phyloP scores from a whole-genome alignment of 208 protist species.

The Crithidia expoeki region DNA sequence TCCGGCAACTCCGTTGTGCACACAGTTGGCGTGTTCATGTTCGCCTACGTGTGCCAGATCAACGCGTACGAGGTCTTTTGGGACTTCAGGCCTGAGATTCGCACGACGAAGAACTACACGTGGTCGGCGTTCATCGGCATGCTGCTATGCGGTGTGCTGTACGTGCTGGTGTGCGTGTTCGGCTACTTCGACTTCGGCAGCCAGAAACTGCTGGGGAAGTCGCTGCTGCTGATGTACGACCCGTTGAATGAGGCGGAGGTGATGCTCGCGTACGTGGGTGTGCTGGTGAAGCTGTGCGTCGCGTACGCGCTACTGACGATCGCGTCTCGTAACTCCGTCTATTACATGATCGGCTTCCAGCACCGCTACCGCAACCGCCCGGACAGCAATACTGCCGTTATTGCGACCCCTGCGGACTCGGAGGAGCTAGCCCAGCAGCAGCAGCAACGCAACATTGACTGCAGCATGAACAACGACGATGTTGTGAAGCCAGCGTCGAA shows the following conservation, averaged over 20 bases:
- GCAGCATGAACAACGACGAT: not conserved
- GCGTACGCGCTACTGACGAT: constrained; percentile 55
- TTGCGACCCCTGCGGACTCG: not conserved
- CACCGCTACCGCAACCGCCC: constrained; percentile 38
- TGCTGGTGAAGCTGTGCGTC: constrained; percentile 67
- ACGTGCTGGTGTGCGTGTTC: constrained; percentile 57
- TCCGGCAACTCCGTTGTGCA: constrained; percentile 45
- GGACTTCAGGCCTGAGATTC: constrained; percentile 48
- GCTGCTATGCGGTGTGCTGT: constrained; percentile 56
- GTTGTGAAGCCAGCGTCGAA: not conserved
- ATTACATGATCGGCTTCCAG: constrained; percentile 57
- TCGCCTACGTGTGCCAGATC: constrained; percentile 69
- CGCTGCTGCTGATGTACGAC: constrained; percentile 65
- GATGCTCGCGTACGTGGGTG: constrained; percentile 49
- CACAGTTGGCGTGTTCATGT: constrained; percentile 54
- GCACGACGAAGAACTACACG: constrained; percentile 41
- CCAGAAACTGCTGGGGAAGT: constrained; percentile 21
- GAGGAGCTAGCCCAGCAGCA: constrained; percentile 8
- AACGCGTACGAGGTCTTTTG: constrained; percentile 59
- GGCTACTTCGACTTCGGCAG: constrained; percentile 74
- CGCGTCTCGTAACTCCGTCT: constrained; percentile 54
- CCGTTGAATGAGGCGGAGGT: constrained; percentile 48
- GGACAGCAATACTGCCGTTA: not conserved
- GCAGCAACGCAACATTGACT: too few species aligned
- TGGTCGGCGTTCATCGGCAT: constrained; percentile 48